A percentile compares a stretch with the other conserved stretches of the same genome.
Conservation (phyloP, 1,284 basidiomycete genomes). For the Apiotrichum brassicae region DNA sequence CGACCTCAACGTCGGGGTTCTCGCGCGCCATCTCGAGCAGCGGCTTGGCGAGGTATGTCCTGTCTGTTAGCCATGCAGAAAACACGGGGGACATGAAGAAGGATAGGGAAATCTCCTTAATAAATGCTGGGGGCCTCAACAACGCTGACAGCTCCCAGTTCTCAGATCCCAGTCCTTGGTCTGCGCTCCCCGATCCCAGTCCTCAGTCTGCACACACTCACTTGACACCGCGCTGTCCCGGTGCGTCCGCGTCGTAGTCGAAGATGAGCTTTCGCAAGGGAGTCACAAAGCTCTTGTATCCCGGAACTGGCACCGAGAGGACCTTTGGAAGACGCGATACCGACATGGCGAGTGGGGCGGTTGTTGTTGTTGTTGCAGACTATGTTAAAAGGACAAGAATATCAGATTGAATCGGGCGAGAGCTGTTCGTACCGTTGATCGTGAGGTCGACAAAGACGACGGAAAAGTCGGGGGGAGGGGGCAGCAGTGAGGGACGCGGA, state of each 20-base stretch:
- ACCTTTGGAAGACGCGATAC: slow-evolving; percentile 12
- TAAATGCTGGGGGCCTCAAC: no score
- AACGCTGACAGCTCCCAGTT: not conserved
- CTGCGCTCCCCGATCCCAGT: not conserved
- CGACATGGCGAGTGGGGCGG: no score
- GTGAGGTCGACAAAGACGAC: no score
- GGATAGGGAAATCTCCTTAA: no score
- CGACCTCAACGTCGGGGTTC: slow-evolving; percentile 48
- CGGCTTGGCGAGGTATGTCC: slow-evolving; percentile 15
- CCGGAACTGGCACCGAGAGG: slow-evolving; percentile 32
- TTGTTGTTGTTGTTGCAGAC: no score
- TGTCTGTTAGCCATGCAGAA: not conserved
- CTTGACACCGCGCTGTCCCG: slow-evolving; percentile 38
- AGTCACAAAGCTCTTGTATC: slow-evolving; percentile 41
- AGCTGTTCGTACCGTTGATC: no score
- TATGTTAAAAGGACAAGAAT: no score
- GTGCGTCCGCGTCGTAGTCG: slow-evolving; percentile 40
- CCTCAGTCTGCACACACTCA: slow-evolving; percentile 23
- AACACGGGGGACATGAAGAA: not conserved
- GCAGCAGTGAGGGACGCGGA: no score
- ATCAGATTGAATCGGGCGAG: no score
- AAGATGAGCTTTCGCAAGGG: slow-evolving; percentile 43
- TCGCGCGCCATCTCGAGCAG: slow-evolving; percentile 30
- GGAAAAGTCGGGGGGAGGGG: no score
- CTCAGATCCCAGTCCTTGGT: not conserved